Evolutionary conservation across 345 rosid species (phyloP).

Genomic region (Salix koriyanagi): DNA sequence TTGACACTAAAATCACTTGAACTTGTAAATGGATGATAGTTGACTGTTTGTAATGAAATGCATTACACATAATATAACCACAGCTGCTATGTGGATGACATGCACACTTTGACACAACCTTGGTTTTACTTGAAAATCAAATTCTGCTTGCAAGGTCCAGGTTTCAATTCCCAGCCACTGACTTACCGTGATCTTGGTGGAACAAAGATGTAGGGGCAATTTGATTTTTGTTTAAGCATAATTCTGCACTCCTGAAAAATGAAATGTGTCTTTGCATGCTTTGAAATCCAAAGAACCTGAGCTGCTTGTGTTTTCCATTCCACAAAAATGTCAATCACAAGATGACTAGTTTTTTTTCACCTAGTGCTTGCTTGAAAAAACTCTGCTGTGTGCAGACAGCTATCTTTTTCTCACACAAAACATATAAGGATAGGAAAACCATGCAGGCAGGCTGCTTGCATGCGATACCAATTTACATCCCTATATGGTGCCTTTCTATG

Average conservation of each 20-base stretch:
- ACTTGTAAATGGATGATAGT: no score
- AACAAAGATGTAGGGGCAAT: not conserved
- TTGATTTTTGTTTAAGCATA: not conserved
- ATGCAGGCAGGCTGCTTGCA: not conserved
- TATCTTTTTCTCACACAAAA: not conserved
- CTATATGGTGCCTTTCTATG: not conserved
- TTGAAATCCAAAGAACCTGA: not conserved
- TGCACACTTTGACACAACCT: not conserved
- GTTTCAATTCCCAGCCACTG: not conserved
- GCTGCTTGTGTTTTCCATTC: not conserved
- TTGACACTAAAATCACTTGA: not conserved
- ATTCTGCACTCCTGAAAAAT: not conserved
- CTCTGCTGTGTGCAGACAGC: not conserved
- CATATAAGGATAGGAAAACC: not conserved
- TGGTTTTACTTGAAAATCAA: not conserved
- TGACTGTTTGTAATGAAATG: not conserved
- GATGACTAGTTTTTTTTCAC: no score
- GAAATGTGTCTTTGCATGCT: not conserved
- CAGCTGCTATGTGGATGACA: not conserved
- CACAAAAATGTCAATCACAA: no score
- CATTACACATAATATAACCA: not conserved
- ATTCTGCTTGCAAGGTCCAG: not conserved
- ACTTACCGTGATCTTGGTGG: not conserved
- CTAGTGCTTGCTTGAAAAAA: not conserved
- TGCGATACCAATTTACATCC: not conserved